A percentile compares a stretch with the other conserved stretches of the same genome.
Conservation (phyloP, 345 rosid genomes). For the Salix brachista region DNA sequence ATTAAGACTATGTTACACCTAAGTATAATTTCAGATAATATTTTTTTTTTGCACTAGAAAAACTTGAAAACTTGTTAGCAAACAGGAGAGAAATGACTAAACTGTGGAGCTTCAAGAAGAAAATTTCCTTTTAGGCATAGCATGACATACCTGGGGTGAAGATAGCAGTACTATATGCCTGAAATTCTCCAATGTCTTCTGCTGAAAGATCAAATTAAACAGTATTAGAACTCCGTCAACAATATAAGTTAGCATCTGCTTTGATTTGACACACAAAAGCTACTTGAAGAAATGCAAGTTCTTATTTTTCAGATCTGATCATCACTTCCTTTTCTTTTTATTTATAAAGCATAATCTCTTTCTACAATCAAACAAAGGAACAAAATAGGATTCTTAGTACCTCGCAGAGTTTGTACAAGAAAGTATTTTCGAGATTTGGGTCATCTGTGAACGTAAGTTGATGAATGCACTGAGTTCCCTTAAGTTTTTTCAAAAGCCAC, state of each 20-base stretch:
- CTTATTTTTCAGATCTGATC: not conserved
- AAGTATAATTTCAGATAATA: not conserved
- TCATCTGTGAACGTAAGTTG: slow-evolving; percentile 96
- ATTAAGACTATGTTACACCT: not conserved
- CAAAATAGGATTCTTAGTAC: slow-evolving; percentile 17
- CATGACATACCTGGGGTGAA: slow-evolving; percentile 74
- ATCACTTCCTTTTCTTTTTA: not conserved
- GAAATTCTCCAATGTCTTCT: slow-evolving; percentile 79
- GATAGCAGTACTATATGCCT: slow-evolving; percentile 66
- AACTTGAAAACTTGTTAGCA: not conserved
- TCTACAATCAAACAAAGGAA: not conserved
- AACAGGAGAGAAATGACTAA: not conserved
- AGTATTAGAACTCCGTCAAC: slow-evolving; percentile 15
- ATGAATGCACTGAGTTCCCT: slow-evolving; percentile 86
- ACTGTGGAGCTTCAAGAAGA: not conserved
- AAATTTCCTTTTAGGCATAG: not conserved
- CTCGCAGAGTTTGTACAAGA: slow-evolving; percentile 83
- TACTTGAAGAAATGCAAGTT: not conserved
- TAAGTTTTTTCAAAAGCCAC: slow-evolving; percentile 90
- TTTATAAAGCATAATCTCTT: not conserved
- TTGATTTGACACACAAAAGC: not conserved
- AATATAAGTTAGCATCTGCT: not conserved
- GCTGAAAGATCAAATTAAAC: slow-evolving; percentile 48
- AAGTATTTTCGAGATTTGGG: slow-evolving; percentile 67
- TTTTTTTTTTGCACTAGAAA: not conserved